These are phyloP conservation scores for Leishmania aethiopica DNA, from an alignment of 208 protist species.

Conservation along the genomic window DNA sequence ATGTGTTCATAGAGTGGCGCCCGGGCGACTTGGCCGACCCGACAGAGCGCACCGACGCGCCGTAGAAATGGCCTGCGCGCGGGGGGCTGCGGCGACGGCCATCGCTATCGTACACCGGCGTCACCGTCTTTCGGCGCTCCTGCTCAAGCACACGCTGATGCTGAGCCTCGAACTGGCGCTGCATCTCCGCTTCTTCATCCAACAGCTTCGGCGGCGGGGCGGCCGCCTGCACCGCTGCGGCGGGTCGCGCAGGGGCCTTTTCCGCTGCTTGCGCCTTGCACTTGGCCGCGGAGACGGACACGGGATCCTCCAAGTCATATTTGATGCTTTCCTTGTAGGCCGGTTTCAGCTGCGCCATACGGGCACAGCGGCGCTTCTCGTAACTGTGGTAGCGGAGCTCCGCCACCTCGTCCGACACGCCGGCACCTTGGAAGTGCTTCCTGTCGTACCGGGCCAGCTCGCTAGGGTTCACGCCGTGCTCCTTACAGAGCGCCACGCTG, in stretches of 20 bases:
- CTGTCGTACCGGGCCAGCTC: conserved; percentile 49
- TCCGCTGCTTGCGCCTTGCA: neutral
- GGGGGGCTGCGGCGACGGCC: conserved; percentile 15
- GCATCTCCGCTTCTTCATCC: conserved; percentile 35
- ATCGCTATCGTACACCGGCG: conserved; percentile 16
- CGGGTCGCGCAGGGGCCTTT: neutral
- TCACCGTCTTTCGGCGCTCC: conserved; percentile 27
- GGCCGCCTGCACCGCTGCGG: conserved; percentile 5
- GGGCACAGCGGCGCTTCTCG: conserved; percentile 64
- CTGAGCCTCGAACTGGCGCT: conserved; percentile 39
- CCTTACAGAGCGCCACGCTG: conserved; percentile 59
- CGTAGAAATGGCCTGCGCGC: conserved; percentile 14
- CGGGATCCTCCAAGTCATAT: neutral
- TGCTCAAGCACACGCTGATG: conserved; percentile 33
- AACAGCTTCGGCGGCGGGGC: conserved; percentile 5
- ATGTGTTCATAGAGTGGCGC: conserved; percentile 18
- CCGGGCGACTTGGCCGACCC: conserved; percentile 10
- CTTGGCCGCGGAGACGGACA: neutral
- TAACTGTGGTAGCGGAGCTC: conserved; percentile 64
- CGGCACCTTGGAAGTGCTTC: conserved; percentile 53
- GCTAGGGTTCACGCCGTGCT: conserved; percentile 52
- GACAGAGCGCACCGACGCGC: conserved; percentile 25
- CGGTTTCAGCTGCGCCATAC: conserved; percentile 50
- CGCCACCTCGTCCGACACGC: conserved; percentile 46
- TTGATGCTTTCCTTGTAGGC: conserved; percentile 16